phyloP scores from a whole-genome alignment of 2,329 filamentous ascomycete species.

The Penicillium brevicompactum region DNA sequence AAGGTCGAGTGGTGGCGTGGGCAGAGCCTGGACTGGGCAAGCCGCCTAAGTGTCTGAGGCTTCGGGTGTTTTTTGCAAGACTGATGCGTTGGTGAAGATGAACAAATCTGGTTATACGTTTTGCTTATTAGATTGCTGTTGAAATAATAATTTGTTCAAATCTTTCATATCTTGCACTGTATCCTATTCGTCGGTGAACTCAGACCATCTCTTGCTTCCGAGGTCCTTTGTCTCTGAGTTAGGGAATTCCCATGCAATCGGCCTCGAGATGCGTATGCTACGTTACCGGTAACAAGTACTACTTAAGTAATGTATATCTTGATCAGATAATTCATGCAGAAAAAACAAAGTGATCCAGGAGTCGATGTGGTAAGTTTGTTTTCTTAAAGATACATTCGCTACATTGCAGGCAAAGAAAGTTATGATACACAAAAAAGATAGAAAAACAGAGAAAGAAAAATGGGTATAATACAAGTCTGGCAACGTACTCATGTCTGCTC shows the following conservation, averaged over 20 bases:
- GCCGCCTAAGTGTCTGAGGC: background rate
- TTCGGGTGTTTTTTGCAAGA: background rate
- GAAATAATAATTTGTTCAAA: too few relatives aligned
- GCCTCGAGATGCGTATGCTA: too few relatives aligned
- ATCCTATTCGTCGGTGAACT: too few relatives aligned
- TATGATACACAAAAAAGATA: background rate
- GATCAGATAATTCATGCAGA: too few relatives aligned
- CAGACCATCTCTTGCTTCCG: too few relatives aligned
- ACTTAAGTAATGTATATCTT: too few relatives aligned
- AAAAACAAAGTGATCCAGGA: too few relatives aligned
- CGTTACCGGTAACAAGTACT: too few relatives aligned
- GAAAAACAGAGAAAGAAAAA: background rate
- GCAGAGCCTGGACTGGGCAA: background rate
- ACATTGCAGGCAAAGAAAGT: background rate
- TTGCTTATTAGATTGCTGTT: background rate
- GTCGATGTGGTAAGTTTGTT: background rate
- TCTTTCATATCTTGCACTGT: too few relatives aligned
- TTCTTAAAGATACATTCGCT: background rate
- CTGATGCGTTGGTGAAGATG: background rate
- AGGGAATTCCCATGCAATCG: too few relatives aligned
- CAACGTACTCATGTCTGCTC: background rate
- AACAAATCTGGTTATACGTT: background rate
- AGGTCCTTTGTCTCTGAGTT: too few relatives aligned
- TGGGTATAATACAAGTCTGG: background rate
- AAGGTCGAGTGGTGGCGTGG: background rate